A percentile compares a stretch with the other conserved stretches of the same genome.
Evolutionary conservation across 192 early-diverging fungal genomes (phyloP).

Genomic region (Coemansia sp.): DNA sequence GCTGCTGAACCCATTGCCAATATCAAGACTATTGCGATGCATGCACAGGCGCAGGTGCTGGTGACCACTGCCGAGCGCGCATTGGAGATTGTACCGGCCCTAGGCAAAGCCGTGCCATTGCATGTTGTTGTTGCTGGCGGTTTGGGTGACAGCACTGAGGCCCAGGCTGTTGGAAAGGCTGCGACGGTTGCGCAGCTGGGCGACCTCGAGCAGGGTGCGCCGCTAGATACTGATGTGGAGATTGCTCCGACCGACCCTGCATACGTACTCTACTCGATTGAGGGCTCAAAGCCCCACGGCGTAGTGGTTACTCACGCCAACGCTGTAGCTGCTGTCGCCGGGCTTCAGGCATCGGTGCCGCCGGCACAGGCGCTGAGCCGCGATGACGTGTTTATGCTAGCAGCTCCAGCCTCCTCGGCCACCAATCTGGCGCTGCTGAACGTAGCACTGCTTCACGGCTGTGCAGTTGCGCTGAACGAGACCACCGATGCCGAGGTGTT

Average conservation of each 20-base stretch:
- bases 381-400: conserved; percentile 39
- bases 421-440: conserved; percentile 42
- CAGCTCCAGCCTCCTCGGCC: conserved; percentile 25
- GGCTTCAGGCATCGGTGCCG: conserved; percentile 24
- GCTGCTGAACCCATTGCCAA: conserved; percentile 7
- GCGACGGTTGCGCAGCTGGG: conserved; percentile 10
- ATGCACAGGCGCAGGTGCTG: conserved; percentile 22
- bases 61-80: conserved; percentile 28
- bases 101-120: conserved; percentile 9
- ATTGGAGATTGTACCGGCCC: conserved; percentile 6
- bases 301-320: conserved; percentile 45
- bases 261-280: conserved; percentile 31
- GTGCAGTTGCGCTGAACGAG: conserved; percentile 36
- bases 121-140: conserved; percentile 20
- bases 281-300: conserved; percentile 14
- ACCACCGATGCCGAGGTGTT: conserved; percentile 45
- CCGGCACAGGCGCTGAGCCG: conserved; percentile 21
- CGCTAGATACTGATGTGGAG: conserved; percentile 17
- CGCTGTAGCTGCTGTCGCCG: conserved; percentile 35
- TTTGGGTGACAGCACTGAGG: conserved; percentile 17
- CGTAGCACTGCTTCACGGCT: conserved; percentile 25
- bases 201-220: conserved; percentile 28
- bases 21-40: conserved; percentile 19
- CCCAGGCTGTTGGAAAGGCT: conserved; percentile 10
- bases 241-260: conserved; percentile 29